A percentile compares a stretch with the other conserved stretches of the same genome.
Conservation (phyloP, 495 filamentous ascomycete species). For the Penicillium taxi region DNA sequence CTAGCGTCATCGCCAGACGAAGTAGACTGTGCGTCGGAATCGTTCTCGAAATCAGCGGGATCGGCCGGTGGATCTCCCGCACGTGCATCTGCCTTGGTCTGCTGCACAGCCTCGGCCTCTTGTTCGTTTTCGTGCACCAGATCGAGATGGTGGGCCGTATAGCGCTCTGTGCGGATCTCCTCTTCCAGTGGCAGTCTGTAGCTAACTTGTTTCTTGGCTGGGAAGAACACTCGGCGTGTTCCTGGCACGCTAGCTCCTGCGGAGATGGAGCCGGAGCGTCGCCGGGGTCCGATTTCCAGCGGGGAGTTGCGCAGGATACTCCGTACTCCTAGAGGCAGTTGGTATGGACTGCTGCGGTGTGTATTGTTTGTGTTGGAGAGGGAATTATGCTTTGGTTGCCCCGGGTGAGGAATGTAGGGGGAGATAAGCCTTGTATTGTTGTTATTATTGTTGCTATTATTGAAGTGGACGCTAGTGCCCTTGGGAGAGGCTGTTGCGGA, state of each 20-base stretch:
- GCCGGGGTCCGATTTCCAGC: conserved; percentile 29
- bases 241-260: conserved; percentile 25
- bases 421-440: too few relatives aligned
- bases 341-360: conserved; percentile 48
- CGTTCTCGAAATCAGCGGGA: conserved; percentile 29
- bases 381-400: conserved; percentile 17
- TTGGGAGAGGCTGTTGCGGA: conserved; percentile 46
- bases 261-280: conserved; percentile 34
- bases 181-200: conserved; percentile 48
- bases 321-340: conserved; percentile 53
- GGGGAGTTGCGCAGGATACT: conserved; percentile 77
- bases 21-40: conserved; percentile 27
- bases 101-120: conserved; percentile 3
- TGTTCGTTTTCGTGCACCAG: conserved; percentile 9
- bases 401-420: conserved; percentile 18
- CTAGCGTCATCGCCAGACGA: conserved; percentile 37
- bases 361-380: conserved; percentile 20
- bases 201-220: conserved; percentile 49
- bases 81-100: conserved; percentile 7
- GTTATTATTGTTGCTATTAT: conserved; percentile 34
- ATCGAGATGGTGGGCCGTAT: conserved; percentile 41
- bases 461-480: conserved; percentile 23
- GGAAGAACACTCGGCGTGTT: conserved; percentile 45
- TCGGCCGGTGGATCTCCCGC: conserved; percentile 2
- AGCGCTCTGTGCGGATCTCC: conserved; percentile 46